phyloP scores from a whole-genome alignment of 768 basidiomycete genomes.

The Epithele typhae region DNA sequence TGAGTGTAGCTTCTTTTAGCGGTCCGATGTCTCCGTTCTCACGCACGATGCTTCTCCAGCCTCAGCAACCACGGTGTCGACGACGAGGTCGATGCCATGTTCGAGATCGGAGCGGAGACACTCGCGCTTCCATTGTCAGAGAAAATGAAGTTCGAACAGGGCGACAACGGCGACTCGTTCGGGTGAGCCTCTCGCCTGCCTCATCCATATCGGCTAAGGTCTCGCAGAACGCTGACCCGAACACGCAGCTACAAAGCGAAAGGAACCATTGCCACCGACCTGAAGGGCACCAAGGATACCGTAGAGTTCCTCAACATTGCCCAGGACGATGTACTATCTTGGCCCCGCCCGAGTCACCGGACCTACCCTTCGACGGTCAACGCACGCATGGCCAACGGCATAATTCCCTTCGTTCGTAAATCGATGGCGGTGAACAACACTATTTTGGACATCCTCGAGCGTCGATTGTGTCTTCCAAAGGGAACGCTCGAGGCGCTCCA shows the following conservation, averaged over 20 bases:
- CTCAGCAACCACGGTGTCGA: constrained; percentile 55
- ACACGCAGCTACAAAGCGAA: constrained; percentile 50
- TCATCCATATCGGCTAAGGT: no score
- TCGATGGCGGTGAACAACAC: constrained; percentile 53
- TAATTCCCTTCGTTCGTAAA: constrained; percentile 54
- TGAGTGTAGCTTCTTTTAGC: constrained; percentile 31
- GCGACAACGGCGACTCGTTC: constrained; percentile 39
- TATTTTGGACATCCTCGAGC: constrained; percentile 53
- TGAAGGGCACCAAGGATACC: constrained; percentile 49
- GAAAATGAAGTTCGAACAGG: constrained; percentile 56
- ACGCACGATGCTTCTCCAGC: constrained; percentile 23
- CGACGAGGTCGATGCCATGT: constrained; percentile 46
- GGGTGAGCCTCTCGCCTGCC: constrained; percentile 25
- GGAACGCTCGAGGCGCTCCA: constrained; percentile 46
- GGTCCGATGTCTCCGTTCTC: background rate
- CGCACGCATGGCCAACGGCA: constrained; percentile 42
- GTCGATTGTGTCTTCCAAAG: constrained; percentile 46
- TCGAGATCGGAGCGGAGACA: constrained; percentile 49
- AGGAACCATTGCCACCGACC: constrained; percentile 60
- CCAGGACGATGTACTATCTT: constrained; percentile 65
- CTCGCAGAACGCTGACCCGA: no score
- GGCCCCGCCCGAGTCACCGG: constrained; percentile 47
- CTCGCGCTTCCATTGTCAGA: constrained; percentile 52
- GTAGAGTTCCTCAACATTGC: constrained; percentile 65
- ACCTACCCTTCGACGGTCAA: constrained; percentile 53